Conservation (phyloP, 805 yeast species). For the Zygosaccharomyces lentus region DNA sequence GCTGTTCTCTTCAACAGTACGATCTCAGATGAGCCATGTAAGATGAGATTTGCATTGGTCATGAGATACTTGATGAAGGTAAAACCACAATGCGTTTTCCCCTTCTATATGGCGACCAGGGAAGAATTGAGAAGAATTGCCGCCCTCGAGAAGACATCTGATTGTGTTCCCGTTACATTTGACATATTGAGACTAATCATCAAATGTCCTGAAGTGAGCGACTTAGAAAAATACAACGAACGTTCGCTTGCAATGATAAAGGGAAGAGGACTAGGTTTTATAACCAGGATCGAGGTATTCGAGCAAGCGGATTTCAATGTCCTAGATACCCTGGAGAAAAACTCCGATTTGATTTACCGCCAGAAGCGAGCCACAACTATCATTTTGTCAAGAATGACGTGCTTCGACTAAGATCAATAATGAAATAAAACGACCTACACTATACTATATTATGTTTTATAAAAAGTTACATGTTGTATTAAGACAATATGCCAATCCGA, state of each 20-base stretch:
- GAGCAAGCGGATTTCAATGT: constrained; percentile 11
- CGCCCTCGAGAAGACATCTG: constrained; percentile 30
- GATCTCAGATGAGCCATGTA: constrained; percentile 36
- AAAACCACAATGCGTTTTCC: constrained; percentile 35
- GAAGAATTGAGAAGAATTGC: constrained; percentile 32
- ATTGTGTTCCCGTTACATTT: constrained; percentile 35
- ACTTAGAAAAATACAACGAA: constrained; percentile 20
- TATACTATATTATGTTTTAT: constrained; percentile 1
- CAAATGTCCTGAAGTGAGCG: constrained; percentile 30
- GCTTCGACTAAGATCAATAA: constrained; percentile 1
- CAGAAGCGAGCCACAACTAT: constrained; percentile 24
- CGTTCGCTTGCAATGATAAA: constrained; percentile 24
- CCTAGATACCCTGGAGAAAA: constrained; percentile 13
- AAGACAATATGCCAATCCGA: neutral
- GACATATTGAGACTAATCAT: constrained; percentile 32
- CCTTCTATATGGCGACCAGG: constrained; percentile 32
- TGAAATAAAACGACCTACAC: neutral
- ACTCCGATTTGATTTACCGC: constrained; percentile 18
- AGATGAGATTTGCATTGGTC: constrained; percentile 33
- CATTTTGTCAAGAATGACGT: constrained; percentile 23
- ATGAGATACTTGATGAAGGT: constrained; percentile 32
- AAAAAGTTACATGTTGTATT: neutral
- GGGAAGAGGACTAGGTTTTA: constrained; percentile 20
- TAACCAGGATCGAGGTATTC: constrained; percentile 8
- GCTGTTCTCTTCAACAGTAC: constrained; percentile 33